phyloP scores from a whole-genome alignment of 2,329 filamentous ascomycete genomes.

The Colletotrichum cereale region DNA sequence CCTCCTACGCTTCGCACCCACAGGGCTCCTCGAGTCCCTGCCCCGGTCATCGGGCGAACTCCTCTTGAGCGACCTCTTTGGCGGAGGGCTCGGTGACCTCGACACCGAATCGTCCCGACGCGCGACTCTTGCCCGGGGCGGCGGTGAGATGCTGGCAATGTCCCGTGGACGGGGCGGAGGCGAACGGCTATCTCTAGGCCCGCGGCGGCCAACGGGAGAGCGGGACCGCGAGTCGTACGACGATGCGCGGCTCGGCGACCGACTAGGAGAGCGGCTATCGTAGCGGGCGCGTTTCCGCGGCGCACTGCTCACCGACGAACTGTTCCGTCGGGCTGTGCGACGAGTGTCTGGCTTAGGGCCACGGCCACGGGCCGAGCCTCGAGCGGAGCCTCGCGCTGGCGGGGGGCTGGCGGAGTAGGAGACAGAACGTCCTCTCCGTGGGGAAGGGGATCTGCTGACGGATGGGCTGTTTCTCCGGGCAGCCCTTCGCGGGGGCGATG shows the following conservation, averaged over 20 bases:
- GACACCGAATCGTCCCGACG: constrained; percentile 42
- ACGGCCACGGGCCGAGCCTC: constrained; percentile 23
- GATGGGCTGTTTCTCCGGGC: constrained; percentile 51
- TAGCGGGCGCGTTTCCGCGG: constrained; percentile 44
- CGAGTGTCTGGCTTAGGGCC: constrained; percentile 24
- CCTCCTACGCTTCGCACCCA: constrained; percentile 42
- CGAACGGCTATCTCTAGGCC: constrained; percentile 41
- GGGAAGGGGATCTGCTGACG: constrained; percentile 46
- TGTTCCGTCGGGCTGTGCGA: constrained; percentile 49
- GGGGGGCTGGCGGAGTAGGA: constrained; percentile 44
- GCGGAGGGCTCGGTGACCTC: constrained; percentile 42
- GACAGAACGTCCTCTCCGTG: constrained; percentile 42
- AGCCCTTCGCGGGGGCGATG: constrained; percentile 42
- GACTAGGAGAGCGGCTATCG: constrained; percentile 41
- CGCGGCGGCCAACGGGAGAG: constrained; percentile 38
- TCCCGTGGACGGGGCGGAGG: constrained; percentile 39
- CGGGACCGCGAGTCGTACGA: constrained; percentile 48
- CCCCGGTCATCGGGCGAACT: constrained; percentile 16
- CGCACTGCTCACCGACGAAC: constrained; percentile 50
- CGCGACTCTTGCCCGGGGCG: constrained; percentile 41
- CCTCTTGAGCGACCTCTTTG: constrained; percentile 25
- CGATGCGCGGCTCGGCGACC: constrained; percentile 44
- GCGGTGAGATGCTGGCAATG: constrained; percentile 41
- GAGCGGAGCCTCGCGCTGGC: constrained; percentile 19
- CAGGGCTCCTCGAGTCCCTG: constrained; percentile 29